Percentiles rank a stretch among this genome's conserved stretches.
These are phyloP conservation scores for Acanthamoeba lenticulata DNA, from an alignment of 208 protist genomes.

Conservation along the genomic window DNA sequence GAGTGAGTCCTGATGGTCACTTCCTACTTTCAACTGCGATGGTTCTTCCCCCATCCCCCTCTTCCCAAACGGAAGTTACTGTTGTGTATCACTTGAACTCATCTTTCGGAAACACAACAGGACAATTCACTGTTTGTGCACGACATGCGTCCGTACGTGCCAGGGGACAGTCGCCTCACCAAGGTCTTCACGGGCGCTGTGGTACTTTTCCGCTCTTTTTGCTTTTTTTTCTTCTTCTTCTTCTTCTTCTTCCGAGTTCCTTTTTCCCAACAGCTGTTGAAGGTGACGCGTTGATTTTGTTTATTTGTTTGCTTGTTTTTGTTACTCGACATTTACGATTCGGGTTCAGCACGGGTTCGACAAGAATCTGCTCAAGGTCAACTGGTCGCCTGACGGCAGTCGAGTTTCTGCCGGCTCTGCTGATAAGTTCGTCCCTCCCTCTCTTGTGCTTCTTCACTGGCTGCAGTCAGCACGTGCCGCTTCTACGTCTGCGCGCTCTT, in stretches of 20 bases:
- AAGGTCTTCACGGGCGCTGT: conserved; percentile 61
- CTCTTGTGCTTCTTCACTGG: not conserved
- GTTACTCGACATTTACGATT: not conserved
- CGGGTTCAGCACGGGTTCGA: conserved; percentile 84
- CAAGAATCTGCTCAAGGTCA: conserved; percentile 80
- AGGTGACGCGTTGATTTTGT: no score
- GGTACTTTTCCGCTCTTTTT: not conserved
- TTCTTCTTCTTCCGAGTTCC: not conserved
- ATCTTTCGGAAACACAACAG: not conserved
- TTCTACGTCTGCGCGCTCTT: no score
- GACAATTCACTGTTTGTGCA: conserved; percentile 85
- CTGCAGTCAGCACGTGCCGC: no score
- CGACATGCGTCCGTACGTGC: conserved; percentile 83
- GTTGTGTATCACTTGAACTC: not conserved
- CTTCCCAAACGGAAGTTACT: not conserved
- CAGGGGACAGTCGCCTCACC: conserved; percentile 53
- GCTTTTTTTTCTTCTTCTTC: not conserved
- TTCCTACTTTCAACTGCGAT: conserved; percentile 87
- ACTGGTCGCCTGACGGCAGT: conserved; percentile 82
- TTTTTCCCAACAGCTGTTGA: no score
- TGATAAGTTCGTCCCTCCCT: conserved; percentile 62
- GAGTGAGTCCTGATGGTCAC: conserved; percentile 82
- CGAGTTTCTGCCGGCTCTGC: conserved; percentile 76
- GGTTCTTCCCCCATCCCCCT: conserved; percentile 2
- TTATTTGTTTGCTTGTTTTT: not conserved